Base-by-base conservation (phyloP, 2,329 filamentous ascomycete species). In the Apiospora sp. region DNA sequence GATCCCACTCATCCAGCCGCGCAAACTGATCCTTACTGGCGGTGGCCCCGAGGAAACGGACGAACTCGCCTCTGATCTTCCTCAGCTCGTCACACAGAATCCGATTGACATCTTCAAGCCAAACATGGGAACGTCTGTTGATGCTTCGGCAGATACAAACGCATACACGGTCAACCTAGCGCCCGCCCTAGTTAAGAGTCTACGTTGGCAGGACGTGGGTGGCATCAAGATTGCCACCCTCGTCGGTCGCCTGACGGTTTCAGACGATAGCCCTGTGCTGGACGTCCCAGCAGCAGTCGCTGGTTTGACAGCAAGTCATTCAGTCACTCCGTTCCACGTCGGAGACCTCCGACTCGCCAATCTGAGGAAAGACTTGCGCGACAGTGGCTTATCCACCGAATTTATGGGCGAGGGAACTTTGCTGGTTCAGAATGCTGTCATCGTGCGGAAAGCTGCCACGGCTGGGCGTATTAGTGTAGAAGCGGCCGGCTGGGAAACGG, bases 91-190 rank as follows among this genome's bases (percentile, higher is more conserved):
- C 44, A 83, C 84, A n/a, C 86, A 87, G 49, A 83, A 84, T 67
- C 84, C 86, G 24, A 88, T 91, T 48, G 92, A 95, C 75, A 94
- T 99, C 6, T 96, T 96, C 80, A 95, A 94, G 0, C 96, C 96
- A 0, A 82, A 85, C 13, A 86, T 94, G n/a, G 95, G 95, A 34
- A 86, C 88, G 46, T 86, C 87, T 19, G 88, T 99, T 58, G 92
- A 99, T 81, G 96, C 96, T 16, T 98, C 95, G 79, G 96, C 98
- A 58, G 96, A 99, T 81, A 98, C 96, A 6, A 98, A 98, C 80
- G 95, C 96, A 4, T 99, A 97, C 96, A 92, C 94, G 34, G 93
- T 99, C 73, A 97, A 95, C 82, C 88, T 99, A 24, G 95, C 94
- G 68, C 94, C 96, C 76, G 86, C 90, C 64, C 90, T 99, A 27